phyloP scores from a whole-genome alignment of 306 rosid genomes.

The Bauhinia variegata region DNA sequence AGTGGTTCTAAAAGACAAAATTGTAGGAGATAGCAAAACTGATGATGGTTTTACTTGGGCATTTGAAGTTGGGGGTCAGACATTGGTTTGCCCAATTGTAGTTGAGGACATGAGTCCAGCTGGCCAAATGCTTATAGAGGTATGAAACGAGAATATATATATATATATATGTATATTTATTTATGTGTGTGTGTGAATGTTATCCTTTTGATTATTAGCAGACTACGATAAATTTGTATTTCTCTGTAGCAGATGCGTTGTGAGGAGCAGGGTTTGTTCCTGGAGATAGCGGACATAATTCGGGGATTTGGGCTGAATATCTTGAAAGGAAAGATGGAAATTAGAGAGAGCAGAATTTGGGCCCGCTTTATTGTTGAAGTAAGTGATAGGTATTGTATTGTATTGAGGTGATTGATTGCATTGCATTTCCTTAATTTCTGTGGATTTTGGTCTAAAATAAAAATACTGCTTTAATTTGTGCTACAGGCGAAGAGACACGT shows the following conservation, averaged over 20 bases:
- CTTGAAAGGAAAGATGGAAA: slow-evolving; percentile 80
- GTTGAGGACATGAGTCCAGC: slow-evolving; percentile 79
- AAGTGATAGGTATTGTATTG: slow-evolving; percentile 17
- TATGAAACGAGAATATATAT: slow-evolving; percentile 30
- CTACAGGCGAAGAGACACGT: slow-evolving; percentile 64
- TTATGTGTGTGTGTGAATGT: too few relatives aligned
- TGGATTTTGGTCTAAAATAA: not conserved
- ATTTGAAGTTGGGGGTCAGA: slow-evolving; percentile 64
- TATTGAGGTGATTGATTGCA: too few relatives aligned
- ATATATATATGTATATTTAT: too few relatives aligned
- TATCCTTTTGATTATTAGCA: slow-evolving; percentile 3
- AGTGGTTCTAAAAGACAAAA: slow-evolving; percentile 47
- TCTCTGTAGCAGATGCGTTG: slow-evolving; percentile 68
- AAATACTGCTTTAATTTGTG: slow-evolving; percentile 23
- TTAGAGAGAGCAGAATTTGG: slow-evolving; percentile 70
- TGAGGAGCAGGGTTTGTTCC: slow-evolving; percentile 73
- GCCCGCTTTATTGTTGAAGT: slow-evolving; percentile 81
- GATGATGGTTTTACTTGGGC: slow-evolving; percentile 78
- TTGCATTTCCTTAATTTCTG: too few relatives aligned
- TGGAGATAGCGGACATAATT: slow-evolving; percentile 76
- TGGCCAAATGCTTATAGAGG: slow-evolving; percentile 93
- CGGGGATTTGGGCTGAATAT: slow-evolving; percentile 71
- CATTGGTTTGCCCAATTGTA: slow-evolving; percentile 75
- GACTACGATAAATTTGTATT: slow-evolving; percentile 13
- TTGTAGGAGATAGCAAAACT: slow-evolving; percentile 35